These are phyloP conservation scores for Alloteropsis semialata DNA, from an alignment of 176 grass and related monocot genomes.

Conservation along the genomic window DNA sequence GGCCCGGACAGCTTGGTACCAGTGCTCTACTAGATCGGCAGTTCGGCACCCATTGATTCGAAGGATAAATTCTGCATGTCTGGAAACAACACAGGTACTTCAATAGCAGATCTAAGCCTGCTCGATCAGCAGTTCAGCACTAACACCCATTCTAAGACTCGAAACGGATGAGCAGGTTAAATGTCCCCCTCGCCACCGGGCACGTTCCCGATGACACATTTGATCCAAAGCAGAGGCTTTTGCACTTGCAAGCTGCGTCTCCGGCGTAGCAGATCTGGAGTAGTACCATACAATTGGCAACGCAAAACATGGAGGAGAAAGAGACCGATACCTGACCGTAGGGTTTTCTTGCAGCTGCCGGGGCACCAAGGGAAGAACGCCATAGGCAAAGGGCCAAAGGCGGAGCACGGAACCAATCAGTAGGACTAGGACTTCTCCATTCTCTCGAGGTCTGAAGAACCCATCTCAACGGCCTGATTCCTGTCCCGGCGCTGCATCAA, in stretches of 20 bases:
- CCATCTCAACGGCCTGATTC: slow-evolving; percentile 33
- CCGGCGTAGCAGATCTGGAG: background rate
- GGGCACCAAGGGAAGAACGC: background rate
- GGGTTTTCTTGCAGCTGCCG: background rate
- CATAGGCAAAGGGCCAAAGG: background rate
- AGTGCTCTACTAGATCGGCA: background rate
- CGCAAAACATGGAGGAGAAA: background rate
- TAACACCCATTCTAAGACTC: background rate
- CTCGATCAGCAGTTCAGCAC: too few species aligned
- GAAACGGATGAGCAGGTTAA: background rate
- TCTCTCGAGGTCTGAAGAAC: slow-evolving; percentile 15
- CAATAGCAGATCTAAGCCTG: slow-evolving; percentile 6
- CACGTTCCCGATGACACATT: background rate
- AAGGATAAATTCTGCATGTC: background rate
- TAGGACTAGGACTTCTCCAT: background rate
- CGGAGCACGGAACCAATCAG: background rate
- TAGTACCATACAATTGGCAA: background rate
- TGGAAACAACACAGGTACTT: background rate
- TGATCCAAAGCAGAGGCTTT: background rate
- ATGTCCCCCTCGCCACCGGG: too few species aligned
- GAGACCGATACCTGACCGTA: background rate
- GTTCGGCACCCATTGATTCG: too few species aligned
- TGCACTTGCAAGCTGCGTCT: background rate
- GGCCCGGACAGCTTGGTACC: slow-evolving; percentile 1
- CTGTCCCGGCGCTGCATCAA: background rate